Evolutionary conservation across 2,329 filamentous ascomycete species (phyloP).

Genomic region (Neonectria magnoliae): DNA sequence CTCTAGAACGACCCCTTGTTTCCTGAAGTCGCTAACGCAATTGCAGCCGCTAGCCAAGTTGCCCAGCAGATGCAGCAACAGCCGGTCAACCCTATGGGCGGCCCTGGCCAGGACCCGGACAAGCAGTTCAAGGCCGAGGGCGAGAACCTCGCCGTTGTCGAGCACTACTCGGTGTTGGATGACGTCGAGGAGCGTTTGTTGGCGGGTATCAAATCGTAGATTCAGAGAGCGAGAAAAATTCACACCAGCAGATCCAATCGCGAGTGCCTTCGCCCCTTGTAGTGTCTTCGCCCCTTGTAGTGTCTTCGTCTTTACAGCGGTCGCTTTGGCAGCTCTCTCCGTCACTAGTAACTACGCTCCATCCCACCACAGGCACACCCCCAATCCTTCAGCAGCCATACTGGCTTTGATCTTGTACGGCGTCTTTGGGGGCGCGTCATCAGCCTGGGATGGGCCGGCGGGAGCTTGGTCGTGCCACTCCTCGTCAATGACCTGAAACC

Average conservation of each 20-base stretch:
- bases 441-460: conserved; percentile 69
- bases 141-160: conserved; percentile 94
- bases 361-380: conserved; percentile 73
- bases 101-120: conserved; percentile 91
- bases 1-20: conserved; percentile 13
- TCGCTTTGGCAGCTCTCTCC: conserved; percentile 11
- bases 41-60: conserved; percentile 86
- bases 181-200: conserved; percentile 88
- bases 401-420: conserved; percentile 76
- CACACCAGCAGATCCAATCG: conserved; percentile 39
- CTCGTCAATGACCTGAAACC: conserved; percentile 86
- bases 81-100: conserved; percentile 72
- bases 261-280: conserved; percentile 23
- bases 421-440: conserved; percentile 70
- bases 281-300: conserved; percentile 15
- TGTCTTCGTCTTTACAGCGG: neutral
- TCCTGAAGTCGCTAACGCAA: neutral
- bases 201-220: conserved; percentile 57
- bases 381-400: conserved; percentile 71
- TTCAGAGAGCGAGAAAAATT: conserved; percentile 45
- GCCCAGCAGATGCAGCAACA: conserved; percentile 83
- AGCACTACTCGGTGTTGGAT: conserved; percentile 91
- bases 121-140: conserved; percentile 94
- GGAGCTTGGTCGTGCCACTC: conserved; percentile 92
- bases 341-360: conserved; percentile 36